Base-by-base conservation (phyloP, 352 stramenopile genomes). In the Phytopythium litorale region DNA sequence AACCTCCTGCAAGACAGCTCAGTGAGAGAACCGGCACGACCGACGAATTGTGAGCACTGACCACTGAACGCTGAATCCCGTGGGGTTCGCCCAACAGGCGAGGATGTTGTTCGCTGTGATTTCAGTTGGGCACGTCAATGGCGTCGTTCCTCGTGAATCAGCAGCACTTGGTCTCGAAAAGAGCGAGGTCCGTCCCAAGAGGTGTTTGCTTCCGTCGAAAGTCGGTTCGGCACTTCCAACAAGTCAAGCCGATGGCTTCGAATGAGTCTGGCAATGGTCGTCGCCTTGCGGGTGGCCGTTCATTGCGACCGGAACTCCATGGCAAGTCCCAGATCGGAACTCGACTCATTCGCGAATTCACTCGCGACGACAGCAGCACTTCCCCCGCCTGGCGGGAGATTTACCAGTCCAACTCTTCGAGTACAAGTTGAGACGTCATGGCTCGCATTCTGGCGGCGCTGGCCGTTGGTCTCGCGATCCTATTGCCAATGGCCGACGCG, bases 401-500 rank as follows among this genome's bases (percentile, higher is more conserved):
- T 49, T 49, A 11, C 42, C 6, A 49, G n/a, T 18, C 4, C 40
- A 32, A 32, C 28, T 7, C 37, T 16, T 43, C 7, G 18, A 28
- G 25, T 19, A 7, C 15, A 28, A 52, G 46, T 1, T 32, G 28
- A 32, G 12, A 19, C 28, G 16, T 30, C 6, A 56, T 56, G 50
- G n/a, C 30, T 23, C 30, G 8, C 7, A 18, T 43, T 2, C 5
- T 56, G 16, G 37, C 28, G 12, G 18, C 52, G 19, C 9, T 48
- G 2, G n/a, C 8, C 9, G 30, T 56, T 0, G 9, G 18, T 19
- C 50, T 60, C n/a, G 37, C 54, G 21, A 15, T 50, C 0, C 6
- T 60, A 25, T 38, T 60, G 13, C 54, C 54, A 16, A 37, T 67
- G 16, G 56, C 60, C 25, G 66, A 55, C 46, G 69, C 66, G 16